Evolutionary conservation across 2,329 filamentous ascomycete species (phyloP), one percentile per base, ranked within the genome.

Genomic region (Monosporascus sp.): DNA sequence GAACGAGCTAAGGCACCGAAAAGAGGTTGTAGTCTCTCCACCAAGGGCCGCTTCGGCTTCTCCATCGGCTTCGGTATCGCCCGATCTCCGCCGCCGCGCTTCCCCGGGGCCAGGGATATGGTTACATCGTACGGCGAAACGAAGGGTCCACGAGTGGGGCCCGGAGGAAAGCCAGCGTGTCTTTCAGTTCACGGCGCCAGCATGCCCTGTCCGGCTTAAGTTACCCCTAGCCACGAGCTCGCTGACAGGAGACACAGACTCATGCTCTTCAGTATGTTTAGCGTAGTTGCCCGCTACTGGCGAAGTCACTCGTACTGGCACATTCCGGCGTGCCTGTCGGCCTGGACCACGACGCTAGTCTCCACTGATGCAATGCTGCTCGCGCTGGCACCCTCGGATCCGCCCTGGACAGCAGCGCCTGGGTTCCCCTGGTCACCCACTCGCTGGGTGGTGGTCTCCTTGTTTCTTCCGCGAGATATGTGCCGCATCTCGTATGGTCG

Each of bases 171-270:
- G 89, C 1, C 78, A 83, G 85, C 63, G 83, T 93, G 1, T 35
- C 72, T 95, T 15, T 72, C 95, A 25, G 71, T 95, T 17, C 90
- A 93, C 68, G 90, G 90, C 5, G 92, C 94, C 62, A 88, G 84
- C 48, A 94, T 89, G 6, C 90, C 90, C 0, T 85, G 84, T 56
- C 74, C 92, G 47, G 79, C 88, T 0, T 93, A 18, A 84, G 83
- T 2, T 77, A 81, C 43, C 67, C 67, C 94, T 37, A 87, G 87
- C 15, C 75, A 83, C 64, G 80, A 77, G 50, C 75, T 95, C 49
- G 88, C 81, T 1, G 71, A 73, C 6, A 77, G 75, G 52, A 88
- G 89, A 1, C 91, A 81, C 67, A 78, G 90, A 55, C 89, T 96
- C 2, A 86, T 95, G 80, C 72, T 93, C 1, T 90, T 93, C 64